Evolutionary conservation across 495 filamentous ascomycete species (phyloP).

Genomic region (Sordaria brevicollis): DNA sequence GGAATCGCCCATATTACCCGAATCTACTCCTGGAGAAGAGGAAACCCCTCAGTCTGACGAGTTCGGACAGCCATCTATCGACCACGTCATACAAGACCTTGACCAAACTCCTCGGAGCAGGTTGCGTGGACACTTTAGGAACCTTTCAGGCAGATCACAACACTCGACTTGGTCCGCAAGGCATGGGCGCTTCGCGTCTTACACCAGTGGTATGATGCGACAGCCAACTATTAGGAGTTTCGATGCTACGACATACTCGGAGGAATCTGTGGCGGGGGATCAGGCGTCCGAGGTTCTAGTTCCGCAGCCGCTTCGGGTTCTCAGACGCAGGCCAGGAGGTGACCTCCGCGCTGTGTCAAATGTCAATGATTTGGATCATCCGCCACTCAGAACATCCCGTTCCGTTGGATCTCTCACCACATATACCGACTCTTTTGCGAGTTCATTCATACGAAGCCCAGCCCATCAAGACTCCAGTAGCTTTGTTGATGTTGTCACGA

Average conservation of each 20-base stretch:
- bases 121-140: conserved; percentile 25
- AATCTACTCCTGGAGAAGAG: conserved; percentile 22
- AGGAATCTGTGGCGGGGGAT: conserved; percentile 20
- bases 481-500: conserved; percentile 34
- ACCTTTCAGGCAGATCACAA: conserved; percentile 29
- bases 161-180: conserved; percentile 27
- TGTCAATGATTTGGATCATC: conserved; percentile 53
- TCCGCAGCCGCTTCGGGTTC: conserved; percentile 45
- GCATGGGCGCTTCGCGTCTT: conserved; percentile 49
- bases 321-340: conserved; percentile 81
- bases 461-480: conserved; percentile 21
- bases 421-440: conserved; percentile 56
- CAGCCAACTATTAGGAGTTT: conserved; percentile 49
- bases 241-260: conserved; percentile 47
- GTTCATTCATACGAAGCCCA: conserved; percentile 42
- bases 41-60: conserved; percentile 19
- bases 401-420: conserved; percentile 65
- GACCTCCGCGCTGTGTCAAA: conserved; percentile 73
- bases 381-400: conserved; percentile 46
- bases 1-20: conserved; percentile 30
- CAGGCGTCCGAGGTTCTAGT: conserved; percentile 25
- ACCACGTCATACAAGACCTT: conserved; percentile 15
- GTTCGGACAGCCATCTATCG: conserved; percentile 22
- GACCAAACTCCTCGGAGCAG: conserved; percentile 23
- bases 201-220: conserved; percentile 57